Evolutionary conservation across 2,329 filamentous ascomycete genomes (phyloP).

Genomic region (Diaporthe humulicola): DNA sequence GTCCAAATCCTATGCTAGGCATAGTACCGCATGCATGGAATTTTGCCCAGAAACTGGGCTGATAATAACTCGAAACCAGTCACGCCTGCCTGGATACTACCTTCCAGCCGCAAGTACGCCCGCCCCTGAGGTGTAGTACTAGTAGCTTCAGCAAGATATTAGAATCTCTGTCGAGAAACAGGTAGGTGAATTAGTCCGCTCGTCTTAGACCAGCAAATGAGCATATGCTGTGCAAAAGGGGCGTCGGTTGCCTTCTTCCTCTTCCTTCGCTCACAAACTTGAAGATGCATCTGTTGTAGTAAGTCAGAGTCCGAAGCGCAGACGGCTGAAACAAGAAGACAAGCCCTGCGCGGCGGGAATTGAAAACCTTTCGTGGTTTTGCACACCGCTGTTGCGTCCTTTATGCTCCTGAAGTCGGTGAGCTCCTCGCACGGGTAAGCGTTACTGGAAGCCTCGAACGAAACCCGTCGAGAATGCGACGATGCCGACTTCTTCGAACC

Average conservation of each 20-base stretch:
- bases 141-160: background rate
- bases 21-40: background rate
- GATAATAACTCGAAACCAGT: background rate
- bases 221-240: constrained; percentile 5
- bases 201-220: background rate
- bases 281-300: background rate
- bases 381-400: background rate
- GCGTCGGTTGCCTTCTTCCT: background rate
- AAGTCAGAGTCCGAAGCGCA: background rate
- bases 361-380: too few relatives aligned
- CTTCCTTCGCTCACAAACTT: background rate
- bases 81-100: background rate
- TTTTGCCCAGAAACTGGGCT: background rate
- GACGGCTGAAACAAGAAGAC: background rate
- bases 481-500: background rate
- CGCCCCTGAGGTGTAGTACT: too few relatives aligned
- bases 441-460: background rate
- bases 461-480: background rate
- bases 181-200: background rate
- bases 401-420: background rate
- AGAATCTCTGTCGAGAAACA: background rate
- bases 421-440: background rate
- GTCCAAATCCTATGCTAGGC: background rate
- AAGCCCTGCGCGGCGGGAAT: background rate
- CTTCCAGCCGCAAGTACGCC: background rate